These are phyloP conservation scores for Rhizopogon roseolus DNA, from an alignment of 768 basidiomycete species.

Conservation along the genomic window DNA sequence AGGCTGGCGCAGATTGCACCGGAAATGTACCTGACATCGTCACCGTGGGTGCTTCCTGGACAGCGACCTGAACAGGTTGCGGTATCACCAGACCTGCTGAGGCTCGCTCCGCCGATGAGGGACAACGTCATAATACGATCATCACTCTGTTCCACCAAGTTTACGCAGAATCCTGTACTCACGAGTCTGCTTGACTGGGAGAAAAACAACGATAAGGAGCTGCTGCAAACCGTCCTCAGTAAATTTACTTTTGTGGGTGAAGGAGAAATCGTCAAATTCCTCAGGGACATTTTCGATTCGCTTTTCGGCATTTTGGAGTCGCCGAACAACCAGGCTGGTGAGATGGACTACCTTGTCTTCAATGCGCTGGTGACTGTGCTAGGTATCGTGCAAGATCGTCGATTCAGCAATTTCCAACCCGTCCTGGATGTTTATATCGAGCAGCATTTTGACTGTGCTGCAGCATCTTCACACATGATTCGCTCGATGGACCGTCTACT, in stretches of 20 bases:
- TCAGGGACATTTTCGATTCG: slow-evolving; percentile 87
- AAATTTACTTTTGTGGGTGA: slow-evolving; percentile 92
- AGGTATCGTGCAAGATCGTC: slow-evolving; percentile 87
- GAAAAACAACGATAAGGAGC: slow-evolving; percentile 54
- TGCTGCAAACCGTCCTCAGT: slow-evolving; percentile 66
- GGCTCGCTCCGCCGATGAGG: slow-evolving; percentile 61
- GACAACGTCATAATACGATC: slow-evolving; percentile 82
- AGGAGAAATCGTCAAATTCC: slow-evolving; percentile 91
- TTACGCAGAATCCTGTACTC: slow-evolving; percentile 86
- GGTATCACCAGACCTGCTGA: slow-evolving; percentile 57
- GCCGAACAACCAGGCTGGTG: slow-evolving; percentile 62
- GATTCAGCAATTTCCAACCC: slow-evolving; percentile 93
- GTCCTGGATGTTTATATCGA: slow-evolving; percentile 93
- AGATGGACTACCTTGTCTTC: slow-evolving; percentile 85
- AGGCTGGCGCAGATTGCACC: slow-evolving; percentile 57
- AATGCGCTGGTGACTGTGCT: slow-evolving; percentile 88
- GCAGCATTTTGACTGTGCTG: slow-evolving; percentile 76
- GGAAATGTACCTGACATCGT: slow-evolving; percentile 67
- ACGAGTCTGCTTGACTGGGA: slow-evolving; percentile 82
- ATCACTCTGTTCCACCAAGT: slow-evolving; percentile 87
- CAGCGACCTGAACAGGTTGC: slow-evolving; percentile 57
- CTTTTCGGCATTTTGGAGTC: slow-evolving; percentile 88
- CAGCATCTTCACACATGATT: slow-evolving; percentile 81
- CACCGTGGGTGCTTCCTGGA: slow-evolving; percentile 52
- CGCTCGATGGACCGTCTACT: slow-evolving; percentile 84